phyloP scores from a whole-genome alignment of 2,329 filamentous ascomycete genomes.

The Basipetospora chlamydospora region DNA sequence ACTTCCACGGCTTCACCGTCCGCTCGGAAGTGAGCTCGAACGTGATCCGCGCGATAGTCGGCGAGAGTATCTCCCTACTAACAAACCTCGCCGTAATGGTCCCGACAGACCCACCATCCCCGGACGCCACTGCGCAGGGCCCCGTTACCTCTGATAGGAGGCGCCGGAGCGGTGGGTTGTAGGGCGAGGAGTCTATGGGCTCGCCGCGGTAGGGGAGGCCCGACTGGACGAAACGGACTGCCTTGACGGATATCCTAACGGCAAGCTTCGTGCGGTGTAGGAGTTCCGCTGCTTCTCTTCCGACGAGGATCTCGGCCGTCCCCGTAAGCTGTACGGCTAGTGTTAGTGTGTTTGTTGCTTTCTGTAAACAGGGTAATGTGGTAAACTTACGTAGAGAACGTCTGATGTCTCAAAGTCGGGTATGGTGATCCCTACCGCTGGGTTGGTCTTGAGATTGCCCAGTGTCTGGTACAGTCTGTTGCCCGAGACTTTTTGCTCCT shows the following conservation, averaged over 20 bases:
- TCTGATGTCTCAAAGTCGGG: conserved; percentile 61
- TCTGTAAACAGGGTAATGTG: too few species aligned
- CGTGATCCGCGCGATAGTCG: conserved; percentile 50
- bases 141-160: conserved; percentile 50
- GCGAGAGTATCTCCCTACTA: conserved; percentile 44
- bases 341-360: too few species aligned
- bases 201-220: conserved; percentile 55
- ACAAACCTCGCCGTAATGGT: conserved; percentile 38
- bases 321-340: conserved; percentile 46
- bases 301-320: conserved; percentile 48
- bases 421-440: conserved; percentile 53
- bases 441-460: conserved; percentile 57
- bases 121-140: not conserved
- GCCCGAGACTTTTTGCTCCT: conserved; percentile 41
- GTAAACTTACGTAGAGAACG: conserved; percentile 45
- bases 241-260: conserved; percentile 49
- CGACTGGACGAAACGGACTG: conserved; percentile 45
- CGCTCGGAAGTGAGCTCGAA: conserved; percentile 21
- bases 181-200: conserved; percentile 50
- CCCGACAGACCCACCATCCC: too few species aligned
- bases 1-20: conserved; percentile 30
- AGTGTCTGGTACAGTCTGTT: conserved; percentile 75
- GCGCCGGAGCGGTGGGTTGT: conserved; percentile 60
- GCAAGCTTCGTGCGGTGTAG: conserved; percentile 60
- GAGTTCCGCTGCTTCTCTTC: conserved; percentile 42